Evolutionary conservation across 768 basidiomycete genomes (phyloP), one percentile per base, ranked within the genome.

Genomic region (Pisolithus microcarpus): DNA sequence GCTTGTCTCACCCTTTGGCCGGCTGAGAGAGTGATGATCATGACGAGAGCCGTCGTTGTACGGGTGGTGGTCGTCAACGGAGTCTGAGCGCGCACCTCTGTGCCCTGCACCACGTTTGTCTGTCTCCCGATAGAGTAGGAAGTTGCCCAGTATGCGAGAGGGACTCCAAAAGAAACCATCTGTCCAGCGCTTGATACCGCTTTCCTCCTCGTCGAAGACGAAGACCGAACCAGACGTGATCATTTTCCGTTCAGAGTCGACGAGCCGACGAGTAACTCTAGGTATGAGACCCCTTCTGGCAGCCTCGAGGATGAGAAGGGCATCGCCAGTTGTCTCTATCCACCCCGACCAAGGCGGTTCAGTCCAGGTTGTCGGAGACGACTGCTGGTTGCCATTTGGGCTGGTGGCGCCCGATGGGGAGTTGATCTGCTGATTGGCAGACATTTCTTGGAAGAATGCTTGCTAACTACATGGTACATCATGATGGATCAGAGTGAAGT

Each of bases 131-230:
- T 97, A 97, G 55, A 95, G 82, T 61, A 98, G 74, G 64, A 96
- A 98, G 67, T 97, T 97, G 60, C 91, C 91, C 52, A 96, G 72
- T 24, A 96, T 96, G 52, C 94, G 76, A 57, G 85, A 87, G 0
- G 94, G 94, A 58, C 86, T 89, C 94, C 94, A 96, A 65, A 87
- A 87, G 65, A 89, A 85, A n/a, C 93, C 92, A 70, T 98, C 94
- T 1, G 94, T 98, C 90, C 93, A 96, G 40, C 94, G 79, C 72
- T 94, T 95, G 73, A 98, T 98, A 24, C 93, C 92, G 61, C 89
- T 91, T 70, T 95, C 92, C 61, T 91, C 87, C 73, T 96, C 94
- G 67, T 98, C 91, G 63, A 96, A 98, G 57, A 96, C 94, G 61
- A 97, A 98, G 10, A 98, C 91, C 7, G 87, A 88, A 51, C 94